phyloP scores from a whole-genome alignment of 148 eudicot species.

The Amaranthus palmeri region DNA sequence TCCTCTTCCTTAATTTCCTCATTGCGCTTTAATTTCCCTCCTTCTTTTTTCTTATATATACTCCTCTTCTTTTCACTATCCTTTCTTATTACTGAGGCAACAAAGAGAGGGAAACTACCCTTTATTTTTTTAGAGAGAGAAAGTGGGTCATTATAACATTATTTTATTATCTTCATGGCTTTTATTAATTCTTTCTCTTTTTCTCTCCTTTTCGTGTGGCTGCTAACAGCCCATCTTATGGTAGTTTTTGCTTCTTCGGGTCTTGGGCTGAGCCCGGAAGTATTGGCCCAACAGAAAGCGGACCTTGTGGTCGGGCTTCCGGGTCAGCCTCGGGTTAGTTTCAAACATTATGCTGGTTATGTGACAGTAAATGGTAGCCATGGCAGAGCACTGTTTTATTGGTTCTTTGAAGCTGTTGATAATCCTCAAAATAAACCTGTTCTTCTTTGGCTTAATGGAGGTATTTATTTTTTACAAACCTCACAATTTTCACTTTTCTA shows the following conservation, averaged over 20 bases:
- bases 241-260: neutral
- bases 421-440: constrained; percentile 54
- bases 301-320: constrained; percentile 61
- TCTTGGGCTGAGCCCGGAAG: constrained; percentile 19
- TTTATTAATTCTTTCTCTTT: neutral
- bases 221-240: neutral
- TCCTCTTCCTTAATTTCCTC: neutral
- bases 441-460: constrained; percentile 94
- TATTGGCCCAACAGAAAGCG: constrained; percentile 38
- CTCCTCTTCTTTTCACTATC: too few relatives aligned
- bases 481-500: neutral
- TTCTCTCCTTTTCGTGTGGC: neutral
- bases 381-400: constrained; percentile 89
- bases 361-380: constrained; percentile 75
- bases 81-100: too few relatives aligned
- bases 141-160: neutral
- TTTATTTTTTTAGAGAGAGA: neutral
- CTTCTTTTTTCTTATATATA: neutral
- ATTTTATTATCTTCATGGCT: neutral
- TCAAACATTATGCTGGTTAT: constrained; percentile 80
- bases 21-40: neutral
- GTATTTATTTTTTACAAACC: constrained; percentile 25
- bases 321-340: constrained; percentile 73
- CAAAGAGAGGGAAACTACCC: neutral
- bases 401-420: constrained; percentile 77